Percentiles rank a stretch among this genome's conserved stretches.
phyloP scores from a whole-genome alignment of 2,329 filamentous ascomycete genomes.

The Corinectria fuckeliana region DNA sequence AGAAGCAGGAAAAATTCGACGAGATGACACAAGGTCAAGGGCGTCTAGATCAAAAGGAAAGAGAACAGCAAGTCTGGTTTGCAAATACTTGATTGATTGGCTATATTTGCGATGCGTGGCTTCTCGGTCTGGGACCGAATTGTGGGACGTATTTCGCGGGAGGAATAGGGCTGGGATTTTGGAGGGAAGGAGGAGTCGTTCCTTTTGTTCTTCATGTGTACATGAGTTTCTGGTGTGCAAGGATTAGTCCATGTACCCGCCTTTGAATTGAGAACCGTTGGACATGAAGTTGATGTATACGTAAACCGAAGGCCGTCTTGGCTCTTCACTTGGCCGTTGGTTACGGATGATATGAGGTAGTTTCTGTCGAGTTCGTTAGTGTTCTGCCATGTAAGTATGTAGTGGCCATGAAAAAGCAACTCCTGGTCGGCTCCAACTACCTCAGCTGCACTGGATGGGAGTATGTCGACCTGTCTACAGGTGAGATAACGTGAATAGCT shows the following conservation, averaged over 20 bases:
- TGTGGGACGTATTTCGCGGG: slow-evolving; percentile 5
- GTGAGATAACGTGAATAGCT: too few relatives aligned
- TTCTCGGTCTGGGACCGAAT: slow-evolving; percentile 7
- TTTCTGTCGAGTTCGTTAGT: too few relatives aligned
- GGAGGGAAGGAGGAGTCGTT: slow-evolving; percentile 13
- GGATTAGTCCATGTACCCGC: slow-evolving; percentile 6
- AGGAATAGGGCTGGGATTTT: slow-evolving; percentile 2
- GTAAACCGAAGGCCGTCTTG: too few relatives aligned
- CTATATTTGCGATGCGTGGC: slow-evolving; percentile 1
- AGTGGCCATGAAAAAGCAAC: too few relatives aligned
- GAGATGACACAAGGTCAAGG: slow-evolving; percentile 5
- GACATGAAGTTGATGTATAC: too few relatives aligned
- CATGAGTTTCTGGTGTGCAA: slow-evolving; percentile 14
- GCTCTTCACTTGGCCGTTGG: not conserved
- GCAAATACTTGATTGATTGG: not conserved
- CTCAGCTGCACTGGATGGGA: too few relatives aligned
- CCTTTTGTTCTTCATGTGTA: slow-evolving; percentile 16
- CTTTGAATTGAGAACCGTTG: slow-evolving; percentile 17
- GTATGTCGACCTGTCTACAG: too few relatives aligned
- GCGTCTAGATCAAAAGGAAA: slow-evolving; percentile 9
- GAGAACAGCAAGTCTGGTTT: not conserved
- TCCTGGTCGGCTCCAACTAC: too few relatives aligned
- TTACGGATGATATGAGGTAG: too few relatives aligned
- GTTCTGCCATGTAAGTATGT: too few relatives aligned
- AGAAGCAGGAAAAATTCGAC: not conserved